Conservation (phyloP, 805 yeast genomes). For the Saccharomyces kudriavzevii region DNA sequence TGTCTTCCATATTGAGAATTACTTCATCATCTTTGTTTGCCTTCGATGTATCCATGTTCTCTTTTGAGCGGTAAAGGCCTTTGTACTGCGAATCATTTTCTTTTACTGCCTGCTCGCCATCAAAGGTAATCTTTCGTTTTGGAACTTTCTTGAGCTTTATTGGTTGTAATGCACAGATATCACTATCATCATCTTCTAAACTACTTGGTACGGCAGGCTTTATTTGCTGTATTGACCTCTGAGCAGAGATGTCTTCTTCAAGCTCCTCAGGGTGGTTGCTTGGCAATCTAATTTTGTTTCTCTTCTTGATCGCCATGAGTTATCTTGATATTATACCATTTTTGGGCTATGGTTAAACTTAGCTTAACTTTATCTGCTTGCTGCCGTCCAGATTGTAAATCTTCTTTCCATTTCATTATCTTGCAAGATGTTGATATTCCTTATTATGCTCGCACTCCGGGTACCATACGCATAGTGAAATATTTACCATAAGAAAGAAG, state of each 20-base stretch:
- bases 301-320: background rate
- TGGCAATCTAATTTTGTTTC: background rate
- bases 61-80: background rate
- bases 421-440: background rate
- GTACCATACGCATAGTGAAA: background rate
- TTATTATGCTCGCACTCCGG: background rate
- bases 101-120: background rate
- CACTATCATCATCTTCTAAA: background rate
- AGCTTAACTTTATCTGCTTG: background rate
- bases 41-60: background rate
- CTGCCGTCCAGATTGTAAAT: background rate
- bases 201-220: background rate
- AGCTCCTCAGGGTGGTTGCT: background rate
- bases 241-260: background rate
- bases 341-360: background rate
- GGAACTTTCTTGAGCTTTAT: background rate
- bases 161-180: background rate
- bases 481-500: background rate
- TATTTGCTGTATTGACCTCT: background rate
- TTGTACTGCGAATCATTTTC: background rate
- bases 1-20: constrained; percentile 17
- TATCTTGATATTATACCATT: background rate
- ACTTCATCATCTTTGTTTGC: background rate
- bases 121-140: background rate
- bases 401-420: background rate